phyloP scores from a whole-genome alignment of 352 stramenopile species.

The Phytophthora sp. region DNA sequence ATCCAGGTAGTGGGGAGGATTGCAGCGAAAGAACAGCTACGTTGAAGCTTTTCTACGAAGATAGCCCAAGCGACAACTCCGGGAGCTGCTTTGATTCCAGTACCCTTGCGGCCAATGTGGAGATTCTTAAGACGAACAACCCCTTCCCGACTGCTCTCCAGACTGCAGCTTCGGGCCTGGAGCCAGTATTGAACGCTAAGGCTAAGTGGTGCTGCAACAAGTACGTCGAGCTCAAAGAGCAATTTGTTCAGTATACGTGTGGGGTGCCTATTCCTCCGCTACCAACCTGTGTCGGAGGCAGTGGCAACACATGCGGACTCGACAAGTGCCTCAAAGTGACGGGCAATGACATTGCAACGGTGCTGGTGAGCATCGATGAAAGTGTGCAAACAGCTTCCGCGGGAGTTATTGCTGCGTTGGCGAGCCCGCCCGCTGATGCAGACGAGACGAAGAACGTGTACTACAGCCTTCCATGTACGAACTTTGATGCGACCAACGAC shows the following conservation, averaged over 20 bases:
- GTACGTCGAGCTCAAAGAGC: slow-evolving; percentile 6
- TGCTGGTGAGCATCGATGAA: slow-evolving; percentile 21
- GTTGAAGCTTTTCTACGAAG: too few species aligned
- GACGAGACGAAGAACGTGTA: slow-evolving; percentile 12
- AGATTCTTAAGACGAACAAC: slow-evolving; percentile 8
- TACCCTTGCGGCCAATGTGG: too few species aligned
- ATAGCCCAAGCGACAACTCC: too few species aligned
- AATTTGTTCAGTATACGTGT: neutral
- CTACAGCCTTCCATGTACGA: slow-evolving; percentile 17
- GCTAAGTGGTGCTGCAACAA: slow-evolving; percentile 10
- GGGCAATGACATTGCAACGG: slow-evolving; percentile 41
- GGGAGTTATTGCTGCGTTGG: slow-evolving; percentile 32
- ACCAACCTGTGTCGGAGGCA: neutral
- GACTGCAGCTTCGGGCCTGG: neutral
- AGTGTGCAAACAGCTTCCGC: slow-evolving; percentile 23
- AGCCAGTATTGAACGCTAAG: neutral
- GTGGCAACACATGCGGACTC: slow-evolving; percentile 25
- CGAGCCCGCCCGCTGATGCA: neutral
- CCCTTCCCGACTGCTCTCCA: neutral
- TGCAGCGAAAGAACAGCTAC: too few species aligned
- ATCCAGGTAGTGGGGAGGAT: too few species aligned
- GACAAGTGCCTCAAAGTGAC: slow-evolving; percentile 43
- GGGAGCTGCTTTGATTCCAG: too few species aligned
- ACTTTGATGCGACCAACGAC: neutral
- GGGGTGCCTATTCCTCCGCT: neutral